Base-by-base conservation (phyloP, 2,329 filamentous ascomycete species). In the Zasmidium cellare region DNA sequence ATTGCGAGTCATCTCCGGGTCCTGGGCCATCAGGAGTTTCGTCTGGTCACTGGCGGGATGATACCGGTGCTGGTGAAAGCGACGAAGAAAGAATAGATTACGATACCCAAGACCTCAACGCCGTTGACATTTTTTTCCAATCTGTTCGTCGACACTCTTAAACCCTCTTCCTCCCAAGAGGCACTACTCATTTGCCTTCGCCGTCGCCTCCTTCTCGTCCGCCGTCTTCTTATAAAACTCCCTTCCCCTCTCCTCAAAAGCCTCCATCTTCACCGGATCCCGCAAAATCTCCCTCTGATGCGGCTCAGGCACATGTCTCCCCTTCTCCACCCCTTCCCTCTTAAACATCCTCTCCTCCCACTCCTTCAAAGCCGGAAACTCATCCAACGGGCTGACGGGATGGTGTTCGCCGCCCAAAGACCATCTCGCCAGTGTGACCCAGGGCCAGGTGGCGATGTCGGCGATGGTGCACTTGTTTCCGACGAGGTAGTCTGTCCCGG, bases 401-500 rank as follows among this genome's bases (percentile, higher is more conserved):
- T 47, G 47, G 16, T 48, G 31, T 51, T 91, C 83, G 46, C 91
- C 71, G n/a, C 87, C 87, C 23, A 59, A 23, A 0, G 81, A 77
- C 79, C 87, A 84, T 14, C 78, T 75, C 0, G 83, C 78, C 1
- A 74, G 70, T 3, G 86, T 80, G 3, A 93, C 80, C 91, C 91
- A 96, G 22, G 90, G 89, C 83, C 87, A 91, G 72, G 84, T 84
- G 46, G 90, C 80, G 59, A 96, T 89, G 72, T 96, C 91, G 2
- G 90, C 60, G 64, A 90, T 69, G 9, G 88, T 91, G 61, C 82
- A 78, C 61, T 84, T 84, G 71, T 89, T 84, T 25, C 89, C 89
- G 5, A 82, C 79, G 9, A 86, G 67, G 66, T 80, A 86, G 9
- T 78, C 76, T 9, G 75, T 77, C 50, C 77, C 76, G 35, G 76